Conservation (phyloP, 1,284 basidiomycete species). For the Trichosporon sp. region DNA sequence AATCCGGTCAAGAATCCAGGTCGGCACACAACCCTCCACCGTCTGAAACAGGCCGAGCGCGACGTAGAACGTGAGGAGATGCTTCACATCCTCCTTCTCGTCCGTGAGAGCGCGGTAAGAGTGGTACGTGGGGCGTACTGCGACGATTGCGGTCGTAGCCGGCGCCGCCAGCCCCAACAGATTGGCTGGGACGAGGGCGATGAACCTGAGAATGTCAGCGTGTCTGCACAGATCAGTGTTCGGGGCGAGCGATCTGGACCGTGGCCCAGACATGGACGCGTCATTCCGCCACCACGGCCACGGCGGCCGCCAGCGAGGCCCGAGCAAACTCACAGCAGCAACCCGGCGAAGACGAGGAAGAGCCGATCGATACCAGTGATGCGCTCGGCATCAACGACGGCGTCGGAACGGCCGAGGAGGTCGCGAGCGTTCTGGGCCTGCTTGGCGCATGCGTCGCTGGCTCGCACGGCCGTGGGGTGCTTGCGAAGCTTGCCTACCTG, state of each 20-base stretch:
- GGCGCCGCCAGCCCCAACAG: slow-evolving; percentile 35
- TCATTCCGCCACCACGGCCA: neutral
- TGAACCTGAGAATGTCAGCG: slow-evolving; percentile 28
- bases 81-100: slow-evolving; percentile 28
- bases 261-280: neutral
- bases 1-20: slow-evolving; percentile 7
- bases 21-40: slow-evolving; percentile 30
- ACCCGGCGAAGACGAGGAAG: slow-evolving; percentile 29
- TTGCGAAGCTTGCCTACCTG: neutral
- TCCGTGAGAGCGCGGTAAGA: slow-evolving; percentile 30
- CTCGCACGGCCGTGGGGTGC: slow-evolving; percentile 15
- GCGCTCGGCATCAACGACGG: slow-evolving; percentile 31
- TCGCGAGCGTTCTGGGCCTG: slow-evolving; percentile 30
- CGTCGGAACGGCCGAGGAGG: slow-evolving; percentile 27
- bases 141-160: slow-evolving; percentile 33
- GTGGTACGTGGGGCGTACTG: slow-evolving; percentile 32
- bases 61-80: slow-evolving; percentile 41
- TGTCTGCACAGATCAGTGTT: slow-evolving; percentile 5
- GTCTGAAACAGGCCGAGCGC: slow-evolving; percentile 41
- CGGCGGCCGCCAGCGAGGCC: too few relatives aligned
- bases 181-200: slow-evolving; percentile 40
- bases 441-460: slow-evolving; percentile 2
- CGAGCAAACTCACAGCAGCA: slow-evolving; percentile 27
- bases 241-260: neutral
- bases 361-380: slow-evolving; percentile 37